These are phyloP conservation scores for Glycine soja DNA, from an alignment of 306 rosid species.

Conservation along the genomic window DNA sequence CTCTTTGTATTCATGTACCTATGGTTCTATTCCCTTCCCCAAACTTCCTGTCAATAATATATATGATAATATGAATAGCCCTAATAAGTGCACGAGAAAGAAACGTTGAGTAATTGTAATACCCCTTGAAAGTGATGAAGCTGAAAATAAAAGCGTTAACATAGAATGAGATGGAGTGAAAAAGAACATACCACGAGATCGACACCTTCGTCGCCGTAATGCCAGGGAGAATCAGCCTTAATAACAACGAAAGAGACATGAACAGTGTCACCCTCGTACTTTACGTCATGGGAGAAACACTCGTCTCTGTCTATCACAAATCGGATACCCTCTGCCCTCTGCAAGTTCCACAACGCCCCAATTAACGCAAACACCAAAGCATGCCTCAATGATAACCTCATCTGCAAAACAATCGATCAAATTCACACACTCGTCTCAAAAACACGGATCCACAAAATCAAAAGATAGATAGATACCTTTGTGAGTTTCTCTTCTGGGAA, in stretches of 20 bases:
- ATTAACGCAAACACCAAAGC: slow-evolving; percentile 50
- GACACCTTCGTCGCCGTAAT: slow-evolving; percentile 66
- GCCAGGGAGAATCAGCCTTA: slow-evolving; percentile 84
- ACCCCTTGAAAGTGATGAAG: background rate
- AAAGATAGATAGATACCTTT: slow-evolving; percentile 20
- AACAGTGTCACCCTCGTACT: slow-evolving; percentile 86
- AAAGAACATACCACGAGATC: slow-evolving; percentile 79
- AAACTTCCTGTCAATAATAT: background rate
- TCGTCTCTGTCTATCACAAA: slow-evolving; percentile 88
- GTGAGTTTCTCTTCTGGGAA: background rate
- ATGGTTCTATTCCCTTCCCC: background rate
- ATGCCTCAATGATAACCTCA: slow-evolving; percentile 51
- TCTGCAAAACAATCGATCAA: slow-evolving; percentile 21
- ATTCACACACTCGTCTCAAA: background rate
- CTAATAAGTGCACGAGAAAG: background rate
- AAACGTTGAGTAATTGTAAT: background rate
- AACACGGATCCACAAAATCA: slow-evolving; percentile 19
- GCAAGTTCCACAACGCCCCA: slow-evolving; percentile 49
- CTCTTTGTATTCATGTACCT: background rate
- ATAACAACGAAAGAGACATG: slow-evolving; percentile 90
- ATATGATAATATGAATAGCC: slow-evolving; percentile 7
- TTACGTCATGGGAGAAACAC: slow-evolving; percentile 80
- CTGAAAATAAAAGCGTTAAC: background rate
- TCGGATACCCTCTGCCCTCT: slow-evolving; percentile 68
- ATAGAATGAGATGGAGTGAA: background rate